A percentile compares a stretch with the other conserved stretches of the same genome.
Conservation (phyloP, 257 asterid genomes). For the Solanum sparsipilum region DNA sequence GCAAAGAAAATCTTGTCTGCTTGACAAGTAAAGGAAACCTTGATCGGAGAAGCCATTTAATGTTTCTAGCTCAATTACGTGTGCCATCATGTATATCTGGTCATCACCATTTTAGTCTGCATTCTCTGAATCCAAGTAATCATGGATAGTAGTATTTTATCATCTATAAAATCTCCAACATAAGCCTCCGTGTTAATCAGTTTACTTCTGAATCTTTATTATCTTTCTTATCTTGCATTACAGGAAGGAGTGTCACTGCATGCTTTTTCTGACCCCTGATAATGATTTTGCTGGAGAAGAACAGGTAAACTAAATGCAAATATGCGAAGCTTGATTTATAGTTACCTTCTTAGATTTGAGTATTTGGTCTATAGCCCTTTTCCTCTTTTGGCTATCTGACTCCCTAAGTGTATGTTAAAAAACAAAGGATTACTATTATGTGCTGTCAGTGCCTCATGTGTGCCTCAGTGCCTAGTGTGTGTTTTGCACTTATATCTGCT, state of each 20-base stretch:
- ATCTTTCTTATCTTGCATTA: neutral
- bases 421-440: neutral
- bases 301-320: conserved; percentile 38
- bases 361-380: neutral
- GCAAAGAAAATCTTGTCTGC: neutral
- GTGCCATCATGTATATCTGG: neutral
- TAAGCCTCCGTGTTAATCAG: neutral
- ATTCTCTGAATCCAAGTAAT: neutral
- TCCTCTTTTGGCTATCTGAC: neutral
- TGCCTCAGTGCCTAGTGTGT: neutral
- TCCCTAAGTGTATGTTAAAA: neutral
- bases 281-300: conserved; percentile 90
- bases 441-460: neutral
- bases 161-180: neutral
- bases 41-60: neutral
- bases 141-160: neutral
- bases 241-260: conserved; percentile 96
- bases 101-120: neutral
- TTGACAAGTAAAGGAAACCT: neutral
- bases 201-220: neutral
- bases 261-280: conserved; percentile 84
- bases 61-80: neutral
- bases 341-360: neutral
- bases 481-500: neutral
- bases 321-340: neutral